Conservation (phyloP, 2,329 filamentous ascomycete species). For the Colletotrichum euphorbiae region DNA sequence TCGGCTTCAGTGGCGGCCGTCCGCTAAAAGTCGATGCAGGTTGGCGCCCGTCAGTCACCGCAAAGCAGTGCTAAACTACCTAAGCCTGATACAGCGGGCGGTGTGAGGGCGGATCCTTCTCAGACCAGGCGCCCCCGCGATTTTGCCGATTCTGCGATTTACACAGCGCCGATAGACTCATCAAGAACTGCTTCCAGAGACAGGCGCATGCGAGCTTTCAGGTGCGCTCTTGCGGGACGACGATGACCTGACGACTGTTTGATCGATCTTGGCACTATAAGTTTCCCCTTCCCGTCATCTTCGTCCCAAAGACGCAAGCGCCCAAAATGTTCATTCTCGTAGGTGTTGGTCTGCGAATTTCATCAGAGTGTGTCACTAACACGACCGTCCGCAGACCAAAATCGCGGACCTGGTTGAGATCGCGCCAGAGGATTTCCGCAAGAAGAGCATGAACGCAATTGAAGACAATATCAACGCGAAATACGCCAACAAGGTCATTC, state of each 20-base stretch:
- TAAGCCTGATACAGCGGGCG: slow-evolving; percentile 23
- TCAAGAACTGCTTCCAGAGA: not conserved
- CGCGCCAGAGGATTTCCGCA: slow-evolving; percentile 86
- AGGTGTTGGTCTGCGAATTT: slow-evolving; percentile 38
- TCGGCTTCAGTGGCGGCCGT: not conserved
- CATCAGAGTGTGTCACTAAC: slow-evolving; percentile 28
- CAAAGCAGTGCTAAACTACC: not conserved
- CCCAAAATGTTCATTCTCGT: slow-evolving; percentile 64
- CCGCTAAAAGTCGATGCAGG: not conserved
- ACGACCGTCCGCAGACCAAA: slow-evolving; percentile 73
- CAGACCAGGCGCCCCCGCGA: slow-evolving; percentile 23
- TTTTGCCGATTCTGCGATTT: slow-evolving; percentile 33
- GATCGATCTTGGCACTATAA: not conserved
- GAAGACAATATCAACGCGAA: slow-evolving; percentile 98
- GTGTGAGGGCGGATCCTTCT: slow-evolving; percentile 11
- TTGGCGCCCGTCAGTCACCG: not conserved
- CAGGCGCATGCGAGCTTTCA: not conserved
- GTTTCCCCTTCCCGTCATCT: not conserved
- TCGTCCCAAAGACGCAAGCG: not conserved
- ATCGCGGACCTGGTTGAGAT: slow-evolving; percentile 96
- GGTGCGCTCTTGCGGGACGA: slow-evolving; percentile 1
- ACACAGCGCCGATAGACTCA: slow-evolving; percentile 2
- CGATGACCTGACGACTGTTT: not conserved
- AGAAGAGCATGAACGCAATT: slow-evolving; percentile 84
- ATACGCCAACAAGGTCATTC: slow-evolving; percentile 95